Evolutionary conservation across 2,329 filamentous ascomycete genomes (phyloP), one percentile per base, ranked within the genome.

Genomic region (Juglanconis juglandina): DNA sequence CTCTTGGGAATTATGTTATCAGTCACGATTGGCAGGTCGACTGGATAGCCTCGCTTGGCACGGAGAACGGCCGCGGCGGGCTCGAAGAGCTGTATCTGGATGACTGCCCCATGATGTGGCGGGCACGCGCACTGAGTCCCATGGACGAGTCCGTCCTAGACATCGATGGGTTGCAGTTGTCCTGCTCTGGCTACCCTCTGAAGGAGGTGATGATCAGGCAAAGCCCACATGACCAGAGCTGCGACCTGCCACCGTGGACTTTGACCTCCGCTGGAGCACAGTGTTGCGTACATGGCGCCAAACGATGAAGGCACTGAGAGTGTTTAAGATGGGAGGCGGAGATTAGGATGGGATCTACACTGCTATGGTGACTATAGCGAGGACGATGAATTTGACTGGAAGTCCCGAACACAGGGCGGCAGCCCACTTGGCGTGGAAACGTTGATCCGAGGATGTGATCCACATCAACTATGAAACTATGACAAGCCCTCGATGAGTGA

Each of bases 11-110:
- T 1, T 77, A 73, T 24, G 69, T 72, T 3, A 79, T 82, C 52
- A 71, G 71, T 4, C 72, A 79, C 39, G 72, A 79, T 24, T 76
- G 73, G 70, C 79, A 82, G 56, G 65, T 80, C 0, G 74, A 76
- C 9, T 82, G 79, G 78, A 73, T 82, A 4, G 60, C 76, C 0
- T 72, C 71, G 0, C 69, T 81, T 3, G 69, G 66, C 4, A 11
- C 60, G 4, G 48, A 53, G 3, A 69, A 68, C n/a, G 63, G 60
- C 2, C 56, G 42, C 1, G 66, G 65, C 0, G 77, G 76, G 0
- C 68, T 82, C 0, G 63, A 73, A 13, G 71, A 76, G 46, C 65
- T 82, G 1, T 72, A 76, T 11, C 68, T 82, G 0, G 77, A 80
- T 47, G 68, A 77, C 56, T 81, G 78, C 56, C 69, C 72, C 0